phyloP scores from a whole-genome alignment of 208 protist genomes.

The Crithidia mellificae region DNA sequence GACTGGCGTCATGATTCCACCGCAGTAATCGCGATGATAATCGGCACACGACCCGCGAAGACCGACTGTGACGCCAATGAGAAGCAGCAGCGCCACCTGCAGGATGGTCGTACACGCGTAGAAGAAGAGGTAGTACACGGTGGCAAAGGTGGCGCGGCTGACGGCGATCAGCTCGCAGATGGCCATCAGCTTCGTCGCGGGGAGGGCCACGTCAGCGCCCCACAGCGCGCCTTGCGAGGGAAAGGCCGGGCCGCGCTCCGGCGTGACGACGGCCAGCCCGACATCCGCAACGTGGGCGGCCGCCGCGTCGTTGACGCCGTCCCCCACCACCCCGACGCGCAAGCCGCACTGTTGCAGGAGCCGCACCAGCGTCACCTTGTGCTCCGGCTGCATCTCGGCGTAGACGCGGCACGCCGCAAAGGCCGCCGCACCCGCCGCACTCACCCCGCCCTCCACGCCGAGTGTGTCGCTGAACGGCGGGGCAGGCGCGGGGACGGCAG shows the following conservation, averaged over 20 bases:
- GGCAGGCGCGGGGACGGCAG: neutral
- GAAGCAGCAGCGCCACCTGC: slow-evolving; percentile 20
- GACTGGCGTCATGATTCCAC: neutral
- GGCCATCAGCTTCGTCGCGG: neutral
- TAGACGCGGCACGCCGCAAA: slow-evolving; percentile 51
- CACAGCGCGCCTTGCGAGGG: slow-evolving; percentile 18
- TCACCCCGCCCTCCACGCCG: no score
- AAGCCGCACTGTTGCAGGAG: slow-evolving; percentile 73
- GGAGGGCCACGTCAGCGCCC: slow-evolving; percentile 26
- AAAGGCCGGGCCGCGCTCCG: neutral
- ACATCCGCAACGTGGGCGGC: slow-evolving; percentile 93
- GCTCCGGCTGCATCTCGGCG: slow-evolving; percentile 84
- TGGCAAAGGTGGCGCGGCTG: slow-evolving; percentile 22
- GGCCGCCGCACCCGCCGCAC: slow-evolving; percentile 18
- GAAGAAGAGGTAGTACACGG: slow-evolving; percentile 21
- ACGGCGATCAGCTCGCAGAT: slow-evolving; percentile 6
- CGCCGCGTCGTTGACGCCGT: slow-evolving; percentile 96
- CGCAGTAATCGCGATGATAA: neutral
- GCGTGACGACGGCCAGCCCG: slow-evolving; percentile 86
- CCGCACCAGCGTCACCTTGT: slow-evolving; percentile 67
- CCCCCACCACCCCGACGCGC: slow-evolving; percentile 93
- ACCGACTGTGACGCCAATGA: neutral
- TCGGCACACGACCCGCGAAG: neutral
- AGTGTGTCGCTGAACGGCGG: slow-evolving; percentile 13
- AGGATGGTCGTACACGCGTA: neutral